Evolutionary conservation across 805 yeast genomes (phyloP).

Genomic region (Saturnispora dispora): DNA sequence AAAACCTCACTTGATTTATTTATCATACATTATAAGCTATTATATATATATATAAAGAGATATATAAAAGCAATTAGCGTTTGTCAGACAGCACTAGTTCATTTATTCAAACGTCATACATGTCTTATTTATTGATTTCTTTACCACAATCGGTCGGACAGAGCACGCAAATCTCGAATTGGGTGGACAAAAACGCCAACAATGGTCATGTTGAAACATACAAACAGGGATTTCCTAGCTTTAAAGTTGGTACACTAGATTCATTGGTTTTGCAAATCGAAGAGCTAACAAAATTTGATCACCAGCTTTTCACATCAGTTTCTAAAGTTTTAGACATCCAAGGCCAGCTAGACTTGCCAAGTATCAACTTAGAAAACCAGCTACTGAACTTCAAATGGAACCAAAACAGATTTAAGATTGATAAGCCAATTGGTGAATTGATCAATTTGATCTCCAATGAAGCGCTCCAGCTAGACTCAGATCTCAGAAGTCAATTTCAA

Average conservation of each 20-base stretch:
- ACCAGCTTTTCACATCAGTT: slow-evolving; percentile 62
- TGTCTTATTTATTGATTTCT: slow-evolving; percentile 21
- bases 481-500: slow-evolving; percentile 68
- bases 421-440: slow-evolving; percentile 71
- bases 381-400: slow-evolving; percentile 65
- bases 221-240: slow-evolving; percentile 61
- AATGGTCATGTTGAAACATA: slow-evolving; percentile 52
- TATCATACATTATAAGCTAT: neutral
- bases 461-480: slow-evolving; percentile 75
- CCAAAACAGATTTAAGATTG: slow-evolving; percentile 74
- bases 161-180: slow-evolving; percentile 27
- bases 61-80: neutral
- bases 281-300: slow-evolving; percentile 74
- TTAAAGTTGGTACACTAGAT: slow-evolving; percentile 93
- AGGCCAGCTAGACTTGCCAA: slow-evolving; percentile 28
- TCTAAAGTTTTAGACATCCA: slow-evolving; percentile 72
- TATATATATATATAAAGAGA: neutral
- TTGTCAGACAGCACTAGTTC: neutral
- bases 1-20: neutral
- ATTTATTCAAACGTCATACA: neutral
- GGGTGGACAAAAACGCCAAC: slow-evolving; percentile 48
- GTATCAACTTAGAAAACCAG: neutral
- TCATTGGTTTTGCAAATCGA: slow-evolving; percentile 85
- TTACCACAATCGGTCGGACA: slow-evolving; percentile 24
- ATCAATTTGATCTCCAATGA: slow-evolving; percentile 64